Conservation (phyloP, 768 basidiomycete genomes). For the Pulveroboletus sp. region DNA sequence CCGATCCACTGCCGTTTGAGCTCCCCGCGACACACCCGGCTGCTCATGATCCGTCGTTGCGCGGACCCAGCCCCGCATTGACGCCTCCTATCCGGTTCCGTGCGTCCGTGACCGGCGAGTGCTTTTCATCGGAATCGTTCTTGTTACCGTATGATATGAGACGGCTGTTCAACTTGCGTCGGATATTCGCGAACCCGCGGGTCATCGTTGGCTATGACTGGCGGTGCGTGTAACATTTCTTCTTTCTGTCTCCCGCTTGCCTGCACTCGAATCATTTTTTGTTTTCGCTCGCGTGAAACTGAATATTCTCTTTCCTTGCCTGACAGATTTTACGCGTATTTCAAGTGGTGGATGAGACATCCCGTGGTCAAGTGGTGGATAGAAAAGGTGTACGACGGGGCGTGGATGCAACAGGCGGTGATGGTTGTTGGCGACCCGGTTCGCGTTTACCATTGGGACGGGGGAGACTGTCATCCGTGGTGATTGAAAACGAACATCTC, state of each 20-base stretch:
- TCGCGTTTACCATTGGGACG: slow-evolving; percentile 20
- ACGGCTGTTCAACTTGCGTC: slow-evolving; percentile 35
- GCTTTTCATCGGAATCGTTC: slow-evolving; percentile 37
- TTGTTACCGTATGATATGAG: slow-evolving; percentile 41
- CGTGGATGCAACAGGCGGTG: slow-evolving; percentile 35
- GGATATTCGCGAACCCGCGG: slow-evolving; percentile 37
- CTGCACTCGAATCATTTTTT: no score
- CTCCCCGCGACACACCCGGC: slow-evolving; percentile 17
- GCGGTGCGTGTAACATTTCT: slow-evolving; percentile 19
- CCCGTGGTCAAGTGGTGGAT: slow-evolving; percentile 42
- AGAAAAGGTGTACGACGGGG: slow-evolving; percentile 33
- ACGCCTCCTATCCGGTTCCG: slow-evolving; percentile 18
- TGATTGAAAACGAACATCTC: neutral
- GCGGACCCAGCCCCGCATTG: slow-evolving; percentile 17
- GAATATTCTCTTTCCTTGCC: slow-evolving; percentile 12
- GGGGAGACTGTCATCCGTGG: slow-evolving; percentile 24
- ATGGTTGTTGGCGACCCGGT: slow-evolving; percentile 35
- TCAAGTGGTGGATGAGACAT: slow-evolving; percentile 37
- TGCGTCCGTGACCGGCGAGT: slow-evolving; percentile 13
- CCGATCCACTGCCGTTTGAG: slow-evolving; percentile 21
- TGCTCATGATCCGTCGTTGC: slow-evolving; percentile 4
- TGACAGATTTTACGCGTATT: slow-evolving; percentile 30
- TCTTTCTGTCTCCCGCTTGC: no score
- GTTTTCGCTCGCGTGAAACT: no score
- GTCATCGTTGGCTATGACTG: slow-evolving; percentile 37